These are phyloP conservation scores for Heritiera fomes DNA, from an alignment of 345 rosid genomes.

Conservation along the genomic window DNA sequence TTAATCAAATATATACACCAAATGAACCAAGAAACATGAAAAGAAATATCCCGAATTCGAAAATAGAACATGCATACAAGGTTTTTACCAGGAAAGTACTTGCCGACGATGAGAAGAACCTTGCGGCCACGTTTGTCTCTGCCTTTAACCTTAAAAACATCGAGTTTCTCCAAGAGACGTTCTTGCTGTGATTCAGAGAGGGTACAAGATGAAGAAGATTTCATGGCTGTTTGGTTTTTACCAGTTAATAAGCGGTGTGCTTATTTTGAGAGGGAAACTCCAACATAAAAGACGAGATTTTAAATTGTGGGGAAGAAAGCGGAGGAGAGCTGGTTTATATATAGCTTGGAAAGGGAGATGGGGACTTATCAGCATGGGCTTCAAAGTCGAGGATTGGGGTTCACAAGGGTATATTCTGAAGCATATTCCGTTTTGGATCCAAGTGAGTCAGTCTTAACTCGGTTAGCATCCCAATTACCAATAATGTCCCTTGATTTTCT, in stretches of 20 bases:
- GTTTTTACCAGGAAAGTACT: conserved; percentile 44
- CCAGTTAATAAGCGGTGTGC: background rate
- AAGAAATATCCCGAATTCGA: too few relatives aligned
- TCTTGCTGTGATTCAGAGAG: conserved; percentile 6
- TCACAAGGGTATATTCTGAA: background rate
- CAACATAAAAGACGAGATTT: too few relatives aligned
- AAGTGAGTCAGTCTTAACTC: conserved; percentile 13
- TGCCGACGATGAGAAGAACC: conserved; percentile 45
- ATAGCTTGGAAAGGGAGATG: background rate
- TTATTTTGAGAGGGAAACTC: background rate
- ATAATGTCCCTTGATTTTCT: too few relatives aligned
- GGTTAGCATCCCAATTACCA: background rate
- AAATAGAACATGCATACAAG: background rate
- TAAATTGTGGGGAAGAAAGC: background rate
- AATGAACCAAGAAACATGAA: too few relatives aligned
- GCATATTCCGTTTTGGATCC: conserved; percentile 26
- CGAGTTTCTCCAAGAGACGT: conserved; percentile 27
- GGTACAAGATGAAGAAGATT: background rate
- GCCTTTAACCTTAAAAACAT: conserved; percentile 48
- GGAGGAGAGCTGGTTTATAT: background rate
- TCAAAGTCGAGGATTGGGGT: background rate
- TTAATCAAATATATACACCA: background rate
- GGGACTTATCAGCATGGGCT: background rate
- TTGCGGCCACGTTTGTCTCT: conserved; percentile 43
- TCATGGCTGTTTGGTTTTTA: background rate